Base-by-base conservation (phyloP, 352 stramenopile species). In the Globisporangium radiosum region DNA sequence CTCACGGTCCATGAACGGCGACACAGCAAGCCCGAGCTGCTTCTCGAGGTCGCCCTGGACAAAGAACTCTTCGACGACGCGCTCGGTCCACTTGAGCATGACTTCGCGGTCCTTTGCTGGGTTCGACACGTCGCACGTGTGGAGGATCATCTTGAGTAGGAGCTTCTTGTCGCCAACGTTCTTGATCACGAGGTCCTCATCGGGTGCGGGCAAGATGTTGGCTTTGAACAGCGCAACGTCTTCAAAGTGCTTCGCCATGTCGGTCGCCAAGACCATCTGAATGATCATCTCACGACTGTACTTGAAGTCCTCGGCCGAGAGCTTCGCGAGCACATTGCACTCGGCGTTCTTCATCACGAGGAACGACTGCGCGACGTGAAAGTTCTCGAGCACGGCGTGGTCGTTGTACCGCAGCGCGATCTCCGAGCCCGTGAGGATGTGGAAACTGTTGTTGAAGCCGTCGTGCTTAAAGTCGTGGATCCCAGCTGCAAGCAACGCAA, bases 1-100 rank as follows among this genome's bases (percentile, higher is more conserved):
- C 7, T 96, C 78, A 25, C 91, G 78, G 68, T 98, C 91, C 87
- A 97, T 97, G 64, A 98, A 97, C 2, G 94, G 93, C 38, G 85
- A 97, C 1, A 97, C 78, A 2, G 90, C 71, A 4, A 98, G 66
- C 7, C 74, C 71, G 3, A 97, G 67, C 54, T 90, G 72, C 62
- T 97, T 97, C 68, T 98, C 96, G 68, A 96, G 87, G 57, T 99
- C 95, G 42, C 96, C 96, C 65, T 99, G 95, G 17, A 87, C 59
- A 63, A 97, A 98, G 63, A 98, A 98, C 76, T 99, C 96, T 42
- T 97, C 85, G 11, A 97, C 79, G 9, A 98, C 90, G 19, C 92
- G 85, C 56, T 97, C 85, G 0, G 91, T 94, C 95, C 95, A 99
- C 59, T 87, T 82, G 56, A 96, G 76, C 74, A 95, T 93, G 17